phyloP scores from a whole-genome alignment of 441 rosid species.

The Erysimum cheiri region DNA sequence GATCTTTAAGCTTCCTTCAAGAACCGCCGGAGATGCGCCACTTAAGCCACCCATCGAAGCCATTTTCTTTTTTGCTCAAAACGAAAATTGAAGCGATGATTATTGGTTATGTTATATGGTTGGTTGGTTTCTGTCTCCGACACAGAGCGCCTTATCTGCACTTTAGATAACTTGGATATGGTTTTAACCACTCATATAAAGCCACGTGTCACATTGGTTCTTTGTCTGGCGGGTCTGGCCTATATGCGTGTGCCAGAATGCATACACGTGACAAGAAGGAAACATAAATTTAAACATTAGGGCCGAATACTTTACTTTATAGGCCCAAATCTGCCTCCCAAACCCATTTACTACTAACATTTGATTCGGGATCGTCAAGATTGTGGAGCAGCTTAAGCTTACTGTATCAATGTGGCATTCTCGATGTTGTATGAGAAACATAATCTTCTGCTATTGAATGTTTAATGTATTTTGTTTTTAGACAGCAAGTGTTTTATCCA shows the following conservation, averaged over 20 bases:
- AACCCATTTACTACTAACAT: conserved; percentile 19
- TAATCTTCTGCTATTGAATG: conserved; percentile 7
- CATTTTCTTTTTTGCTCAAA: conserved; percentile 42
- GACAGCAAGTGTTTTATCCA: background rate
- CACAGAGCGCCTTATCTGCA: conserved; percentile 50
- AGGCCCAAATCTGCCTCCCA: background rate
- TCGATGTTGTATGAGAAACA: conserved; percentile 39
- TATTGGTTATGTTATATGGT: conserved; percentile 26
- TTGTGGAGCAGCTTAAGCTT: conserved; percentile 30
- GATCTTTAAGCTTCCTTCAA: conserved; percentile 71
- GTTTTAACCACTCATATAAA: conserved; percentile 39
- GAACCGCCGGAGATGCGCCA: conserved; percentile 64
- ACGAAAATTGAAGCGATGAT: conserved; percentile 16
- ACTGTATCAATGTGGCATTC: conserved; percentile 24
- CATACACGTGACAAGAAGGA: too few species aligned
- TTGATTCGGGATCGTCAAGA: conserved; percentile 5
- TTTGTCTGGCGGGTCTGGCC: background rate
- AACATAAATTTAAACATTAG: too few species aligned
- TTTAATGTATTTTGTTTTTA: background rate
- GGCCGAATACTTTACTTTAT: too few species aligned
- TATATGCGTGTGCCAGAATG: too few species aligned
- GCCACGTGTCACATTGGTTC: conserved; percentile 17
- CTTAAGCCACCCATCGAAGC: conserved; percentile 80
- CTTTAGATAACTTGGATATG: conserved; percentile 60
- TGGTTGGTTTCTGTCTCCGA: conserved; percentile 24